Conservation (phyloP, 148 eudicot species). For the Amaranthus palmeri region DNA sequence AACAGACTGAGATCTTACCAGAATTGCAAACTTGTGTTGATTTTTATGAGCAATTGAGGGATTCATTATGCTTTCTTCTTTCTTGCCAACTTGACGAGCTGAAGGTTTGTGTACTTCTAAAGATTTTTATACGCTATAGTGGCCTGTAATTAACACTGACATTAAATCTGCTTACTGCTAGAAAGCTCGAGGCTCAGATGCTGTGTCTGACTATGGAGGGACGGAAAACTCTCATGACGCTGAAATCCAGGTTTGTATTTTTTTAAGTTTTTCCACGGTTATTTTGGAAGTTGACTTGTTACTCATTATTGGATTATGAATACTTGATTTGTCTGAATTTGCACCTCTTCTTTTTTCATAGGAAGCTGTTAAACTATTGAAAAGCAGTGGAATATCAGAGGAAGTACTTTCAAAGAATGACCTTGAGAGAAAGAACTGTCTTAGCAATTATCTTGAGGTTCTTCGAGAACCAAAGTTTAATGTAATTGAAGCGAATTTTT, state of each 20-base stretch:
- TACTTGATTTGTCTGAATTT: not conserved
- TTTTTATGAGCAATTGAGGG: slow-evolving; percentile 48
- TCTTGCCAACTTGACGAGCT: slow-evolving; percentile 48
- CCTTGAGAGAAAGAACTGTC: slow-evolving; percentile 21
- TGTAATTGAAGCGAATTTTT: slow-evolving; percentile 53
- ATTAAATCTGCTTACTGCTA: slow-evolving; percentile 28
- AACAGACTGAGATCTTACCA: slow-evolving; percentile 28
- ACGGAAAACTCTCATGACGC: slow-evolving; percentile 28
- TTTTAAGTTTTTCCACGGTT: not conserved
- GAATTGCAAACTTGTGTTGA: slow-evolving; percentile 34
- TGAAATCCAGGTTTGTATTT: slow-evolving; percentile 54
- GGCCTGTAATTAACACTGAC: slow-evolving; percentile 8
- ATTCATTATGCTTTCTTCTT: slow-evolving; percentile 35
- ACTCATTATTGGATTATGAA: not conserved
- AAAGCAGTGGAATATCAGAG: slow-evolving; percentile 21
- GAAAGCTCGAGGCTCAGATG: slow-evolving; percentile 38
- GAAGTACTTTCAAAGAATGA: slow-evolving; percentile 29
- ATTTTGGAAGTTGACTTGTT: not conserved
- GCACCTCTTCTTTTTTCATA: slow-evolving; percentile 22
- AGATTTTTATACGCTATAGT: not conserved
- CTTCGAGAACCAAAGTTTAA: slow-evolving; percentile 45
- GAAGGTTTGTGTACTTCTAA: slow-evolving; percentile 43
- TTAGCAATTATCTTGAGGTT: slow-evolving; percentile 45
- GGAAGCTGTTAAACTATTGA: slow-evolving; percentile 47
- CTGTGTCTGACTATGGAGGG: slow-evolving; percentile 31